These are phyloP conservation scores for Cladophialophora immunda DNA, from an alignment of 2,329 filamentous ascomycete genomes.

Conservation along the genomic window DNA sequence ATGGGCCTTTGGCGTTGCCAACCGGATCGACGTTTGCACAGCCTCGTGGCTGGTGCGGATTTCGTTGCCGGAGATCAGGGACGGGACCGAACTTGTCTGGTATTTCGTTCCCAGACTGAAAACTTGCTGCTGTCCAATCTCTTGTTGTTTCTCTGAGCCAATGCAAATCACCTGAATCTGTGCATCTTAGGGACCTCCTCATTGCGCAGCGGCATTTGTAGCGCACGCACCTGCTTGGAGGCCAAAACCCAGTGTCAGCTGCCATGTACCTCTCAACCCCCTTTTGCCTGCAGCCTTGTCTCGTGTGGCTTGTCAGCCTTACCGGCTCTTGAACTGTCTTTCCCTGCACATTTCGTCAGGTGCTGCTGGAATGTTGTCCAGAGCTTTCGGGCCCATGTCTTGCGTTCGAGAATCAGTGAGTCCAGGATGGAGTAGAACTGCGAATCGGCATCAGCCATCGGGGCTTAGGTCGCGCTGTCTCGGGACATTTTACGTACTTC, in stretches of 20 bases:
- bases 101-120: not conserved
- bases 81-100: not conserved
- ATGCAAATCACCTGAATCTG: not conserved
- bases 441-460: not conserved
- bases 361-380: not conserved
- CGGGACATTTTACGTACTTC: not conserved
- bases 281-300: slow-evolving; percentile 8
- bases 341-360: not conserved
- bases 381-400: not conserved
- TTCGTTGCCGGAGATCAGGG: not conserved
- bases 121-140: not conserved
- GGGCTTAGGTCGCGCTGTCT: not conserved
- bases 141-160: not conserved
- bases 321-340: not conserved
- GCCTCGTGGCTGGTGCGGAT: slow-evolving; percentile 4
- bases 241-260: not conserved
- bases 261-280: not conserved
- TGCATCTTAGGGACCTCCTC: not conserved
- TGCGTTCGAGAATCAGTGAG: not conserved
- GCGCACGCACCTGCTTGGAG: not conserved
- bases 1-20: not conserved
- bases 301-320: not conserved
- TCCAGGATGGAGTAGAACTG: not conserved
- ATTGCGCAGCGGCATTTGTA: not conserved
- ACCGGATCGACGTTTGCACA: not conserved